Evolutionary conservation across 768 basidiomycete species (phyloP), one percentile per base, ranked within the genome.

Genomic region (Lactarius evosmus): DNA sequence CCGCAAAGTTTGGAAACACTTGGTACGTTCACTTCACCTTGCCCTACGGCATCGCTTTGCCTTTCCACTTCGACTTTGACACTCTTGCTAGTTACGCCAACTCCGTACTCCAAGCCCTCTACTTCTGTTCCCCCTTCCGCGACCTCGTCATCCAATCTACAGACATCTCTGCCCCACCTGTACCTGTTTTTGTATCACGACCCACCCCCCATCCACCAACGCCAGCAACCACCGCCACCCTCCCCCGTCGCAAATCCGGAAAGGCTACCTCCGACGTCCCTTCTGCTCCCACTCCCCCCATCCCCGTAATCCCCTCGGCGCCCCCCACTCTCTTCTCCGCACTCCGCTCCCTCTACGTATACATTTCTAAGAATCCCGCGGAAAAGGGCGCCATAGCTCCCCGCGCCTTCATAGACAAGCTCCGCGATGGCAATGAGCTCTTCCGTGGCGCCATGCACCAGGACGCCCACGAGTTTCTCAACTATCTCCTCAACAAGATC

Each of bases 401-500:
- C 2, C 85, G 88, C 61, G 90, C 90, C 27, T 92, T 99, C 75
- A 89, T 99, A 73, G 88, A 93, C 72, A 96, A 96, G 73, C 83
- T 98, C 70, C 93, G 92, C 76, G 87, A 94, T 71, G 81, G 93
- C 70, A 98, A 98, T 75, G 93, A 94, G 70, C 80, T 88, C 52
- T 99, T 98, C 72, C 83, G 93, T 54, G 87, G 87, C 40, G 88
- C 91, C 17, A 89, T 91, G 83, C 97, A 99, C 73, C 97, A 99
- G 73, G 97, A 99, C 74, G 97, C 97, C 3, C 97, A 98, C 76
- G 97, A 99, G 75, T 98, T 99, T 75, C 80, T 98, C 46, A 97
- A 95, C 73, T 98, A 89, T 76, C 78, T 98, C 30, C 78, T 99
- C 60, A 99, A 99, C 75, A 87, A 82, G 73, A 87, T 99, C 55